These are phyloP conservation scores for Lactarius hengduanensis DNA, from an alignment of 768 basidiomycete species.

Conservation along the genomic window DNA sequence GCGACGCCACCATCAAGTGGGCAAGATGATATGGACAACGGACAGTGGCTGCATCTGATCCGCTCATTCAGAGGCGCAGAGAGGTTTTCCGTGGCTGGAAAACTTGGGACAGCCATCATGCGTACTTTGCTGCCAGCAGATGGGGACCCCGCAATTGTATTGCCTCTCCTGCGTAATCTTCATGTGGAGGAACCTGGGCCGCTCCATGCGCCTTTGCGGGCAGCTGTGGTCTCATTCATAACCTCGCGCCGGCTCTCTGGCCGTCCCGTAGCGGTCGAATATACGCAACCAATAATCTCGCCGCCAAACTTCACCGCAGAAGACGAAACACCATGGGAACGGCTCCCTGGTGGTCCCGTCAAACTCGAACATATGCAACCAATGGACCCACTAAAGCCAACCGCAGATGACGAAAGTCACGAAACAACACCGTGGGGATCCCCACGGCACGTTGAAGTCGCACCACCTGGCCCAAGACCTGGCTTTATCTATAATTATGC, in stretches of 20 bases:
- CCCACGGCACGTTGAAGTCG: no score
- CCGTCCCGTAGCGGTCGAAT: neutral
- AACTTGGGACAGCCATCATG: neutral
- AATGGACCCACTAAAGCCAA: no score
- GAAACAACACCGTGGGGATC: no score
- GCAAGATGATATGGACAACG: neutral
- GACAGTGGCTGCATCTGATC: neutral
- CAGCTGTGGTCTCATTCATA: neutral
- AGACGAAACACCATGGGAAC: no score
- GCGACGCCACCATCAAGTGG: no score
- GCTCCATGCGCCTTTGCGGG: neutral
- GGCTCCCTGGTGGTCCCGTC: no score
- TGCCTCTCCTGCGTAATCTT: neutral
- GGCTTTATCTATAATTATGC: no score
- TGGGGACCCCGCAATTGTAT: neutral
- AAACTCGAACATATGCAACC: no score
- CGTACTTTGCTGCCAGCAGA: neutral
- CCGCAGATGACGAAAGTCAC: no score
- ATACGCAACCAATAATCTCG: no score
- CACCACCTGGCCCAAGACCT: no score
- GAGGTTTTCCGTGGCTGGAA: neutral
- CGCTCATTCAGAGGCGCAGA: neutral
- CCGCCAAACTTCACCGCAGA: no score
- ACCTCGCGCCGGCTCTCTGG: neutral
- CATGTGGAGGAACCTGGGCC: neutral